Evolutionary conservation across 1,284 basidiomycete genomes (phyloP).

Genomic region (Trichosporon ovoides): DNA sequence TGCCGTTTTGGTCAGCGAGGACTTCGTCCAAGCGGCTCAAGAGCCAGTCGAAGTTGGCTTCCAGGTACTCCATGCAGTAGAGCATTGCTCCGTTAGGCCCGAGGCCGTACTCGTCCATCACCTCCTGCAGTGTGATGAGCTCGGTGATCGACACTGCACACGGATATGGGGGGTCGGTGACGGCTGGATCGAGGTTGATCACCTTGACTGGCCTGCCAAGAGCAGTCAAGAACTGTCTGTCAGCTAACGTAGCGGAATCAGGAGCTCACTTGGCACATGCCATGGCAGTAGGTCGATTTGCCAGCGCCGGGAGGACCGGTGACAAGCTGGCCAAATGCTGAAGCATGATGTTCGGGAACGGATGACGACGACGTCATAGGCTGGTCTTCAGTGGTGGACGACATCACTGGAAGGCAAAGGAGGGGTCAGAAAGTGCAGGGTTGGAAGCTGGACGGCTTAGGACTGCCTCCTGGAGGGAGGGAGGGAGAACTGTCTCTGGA

Average conservation of each 20-base stretch:
- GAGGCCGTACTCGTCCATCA: slow-evolving; percentile 76
- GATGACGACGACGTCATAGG: slow-evolving; percentile 7
- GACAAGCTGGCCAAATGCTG: slow-evolving; percentile 56
- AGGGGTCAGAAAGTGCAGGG: neutral
- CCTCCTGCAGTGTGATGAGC: slow-evolving; percentile 81
- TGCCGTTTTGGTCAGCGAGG: slow-evolving; percentile 35
- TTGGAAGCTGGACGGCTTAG: neutral
- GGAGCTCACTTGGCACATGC: slow-evolving; percentile 65
- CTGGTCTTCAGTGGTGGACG: slow-evolving; percentile 8
- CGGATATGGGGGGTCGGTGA: slow-evolving; percentile 83
- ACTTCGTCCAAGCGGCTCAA: slow-evolving; percentile 63
- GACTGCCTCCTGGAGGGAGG: neutral
- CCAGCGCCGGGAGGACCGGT: slow-evolving; percentile 89
- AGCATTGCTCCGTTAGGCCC: slow-evolving; percentile 97
- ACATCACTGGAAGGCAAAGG: neutral
- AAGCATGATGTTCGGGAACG: slow-evolving; percentile 20
- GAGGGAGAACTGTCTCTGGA: neutral
- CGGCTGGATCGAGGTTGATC: slow-evolving; percentile 95
- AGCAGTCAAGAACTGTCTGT: slow-evolving; percentile 66
- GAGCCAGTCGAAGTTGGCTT: slow-evolving; percentile 93
- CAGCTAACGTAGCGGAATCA: neutral
- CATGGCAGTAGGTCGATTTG: slow-evolving; percentile 90
- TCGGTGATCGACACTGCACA: slow-evolving; percentile 80
- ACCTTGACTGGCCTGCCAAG: slow-evolving; percentile 78
- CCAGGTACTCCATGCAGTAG: slow-evolving; percentile 96